Conservation (phyloP, 2,329 filamentous ascomycete species). For the Shiraia sp. region DNA sequence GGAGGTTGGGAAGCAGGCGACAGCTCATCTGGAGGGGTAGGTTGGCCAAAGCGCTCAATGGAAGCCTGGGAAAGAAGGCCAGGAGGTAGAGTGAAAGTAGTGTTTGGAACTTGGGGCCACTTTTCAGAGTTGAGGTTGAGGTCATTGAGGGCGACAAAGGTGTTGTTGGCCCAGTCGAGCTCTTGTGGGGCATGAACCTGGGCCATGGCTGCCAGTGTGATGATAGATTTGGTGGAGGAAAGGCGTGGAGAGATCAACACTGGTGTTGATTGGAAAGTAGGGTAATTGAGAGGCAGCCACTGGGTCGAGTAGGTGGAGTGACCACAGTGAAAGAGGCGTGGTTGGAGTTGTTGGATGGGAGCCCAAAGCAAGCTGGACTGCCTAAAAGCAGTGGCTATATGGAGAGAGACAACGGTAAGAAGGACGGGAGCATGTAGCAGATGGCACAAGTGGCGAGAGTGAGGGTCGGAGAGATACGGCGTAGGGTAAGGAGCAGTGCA, state of each 20-base stretch:
- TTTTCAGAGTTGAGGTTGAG: constrained; percentile 19
- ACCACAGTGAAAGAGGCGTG: too few species aligned
- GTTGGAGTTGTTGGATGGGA: neutral
- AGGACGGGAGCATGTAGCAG: too few species aligned
- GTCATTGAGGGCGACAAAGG: constrained; percentile 30
- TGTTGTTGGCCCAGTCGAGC: constrained; percentile 35
- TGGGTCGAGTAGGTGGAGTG: too few species aligned
- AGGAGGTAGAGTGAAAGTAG: constrained; percentile 33
- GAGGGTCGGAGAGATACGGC: too few species aligned
- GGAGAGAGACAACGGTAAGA: too few species aligned
- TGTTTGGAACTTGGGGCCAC: constrained; percentile 18
- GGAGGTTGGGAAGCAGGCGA: constrained; percentile 26
- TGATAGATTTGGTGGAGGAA: too few species aligned
- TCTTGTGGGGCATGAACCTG: constrained; percentile 20
- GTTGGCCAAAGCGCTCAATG: constrained; percentile 39
- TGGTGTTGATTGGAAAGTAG: neutral
- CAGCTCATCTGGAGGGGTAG: constrained; percentile 43
- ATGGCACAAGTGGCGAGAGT: too few species aligned
- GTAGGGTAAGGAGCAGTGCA: too few species aligned
- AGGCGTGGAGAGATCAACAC: neutral
- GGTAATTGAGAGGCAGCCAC: too few species aligned
- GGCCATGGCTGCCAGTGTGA: constrained; percentile 16
- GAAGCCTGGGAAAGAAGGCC: constrained; percentile 30
- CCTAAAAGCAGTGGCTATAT: too few species aligned
- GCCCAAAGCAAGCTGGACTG: too few species aligned